These are phyloP conservation scores for Linderina pennispora DNA, from an alignment of 192 early-diverging fungal species.

Conservation along the genomic window DNA sequence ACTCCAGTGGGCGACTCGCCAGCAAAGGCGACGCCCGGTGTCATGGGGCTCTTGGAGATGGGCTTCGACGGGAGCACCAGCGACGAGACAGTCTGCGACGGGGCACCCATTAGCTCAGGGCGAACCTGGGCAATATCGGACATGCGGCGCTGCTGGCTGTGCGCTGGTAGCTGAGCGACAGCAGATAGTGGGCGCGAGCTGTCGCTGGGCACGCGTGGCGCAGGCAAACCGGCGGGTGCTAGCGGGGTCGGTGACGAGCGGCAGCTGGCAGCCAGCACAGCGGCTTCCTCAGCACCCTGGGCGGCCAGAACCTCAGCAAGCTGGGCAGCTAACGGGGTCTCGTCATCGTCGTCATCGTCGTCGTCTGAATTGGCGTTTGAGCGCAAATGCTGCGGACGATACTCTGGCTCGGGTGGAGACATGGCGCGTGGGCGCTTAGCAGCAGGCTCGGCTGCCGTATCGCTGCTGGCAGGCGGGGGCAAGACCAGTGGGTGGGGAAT, in stretches of 20 bases:
- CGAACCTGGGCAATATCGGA: constrained; percentile 17
- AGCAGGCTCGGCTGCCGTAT: too few species aligned
- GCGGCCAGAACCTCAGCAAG: constrained; percentile 28
- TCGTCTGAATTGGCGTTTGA: neutral
- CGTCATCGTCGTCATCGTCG: constrained; percentile 30
- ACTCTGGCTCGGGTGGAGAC: too few species aligned
- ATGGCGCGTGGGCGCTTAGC: too few species aligned
- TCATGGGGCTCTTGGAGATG: neutral
- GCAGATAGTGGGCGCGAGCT: too few species aligned
- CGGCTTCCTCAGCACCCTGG: neutral
- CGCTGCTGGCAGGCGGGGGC: too few species aligned
- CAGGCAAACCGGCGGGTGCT: neutral
- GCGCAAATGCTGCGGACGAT: too few species aligned
- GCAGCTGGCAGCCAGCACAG: neutral
- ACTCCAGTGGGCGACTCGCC: neutral
- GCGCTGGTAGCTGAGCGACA: too few species aligned
- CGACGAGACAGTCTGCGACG: constrained; percentile 8
- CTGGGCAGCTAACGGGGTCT: constrained; percentile 41
- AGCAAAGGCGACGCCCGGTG: neutral
- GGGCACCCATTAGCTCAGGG: constrained; percentile 10
- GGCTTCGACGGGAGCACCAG: constrained; percentile 19
- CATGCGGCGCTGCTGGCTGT: constrained; percentile 5
- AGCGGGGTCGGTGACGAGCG: neutral
- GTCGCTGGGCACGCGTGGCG: too few species aligned
- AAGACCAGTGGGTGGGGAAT: too few species aligned